Conservation (phyloP, 2,329 filamentous ascomycete species). For the Dendryphion nanum region DNA sequence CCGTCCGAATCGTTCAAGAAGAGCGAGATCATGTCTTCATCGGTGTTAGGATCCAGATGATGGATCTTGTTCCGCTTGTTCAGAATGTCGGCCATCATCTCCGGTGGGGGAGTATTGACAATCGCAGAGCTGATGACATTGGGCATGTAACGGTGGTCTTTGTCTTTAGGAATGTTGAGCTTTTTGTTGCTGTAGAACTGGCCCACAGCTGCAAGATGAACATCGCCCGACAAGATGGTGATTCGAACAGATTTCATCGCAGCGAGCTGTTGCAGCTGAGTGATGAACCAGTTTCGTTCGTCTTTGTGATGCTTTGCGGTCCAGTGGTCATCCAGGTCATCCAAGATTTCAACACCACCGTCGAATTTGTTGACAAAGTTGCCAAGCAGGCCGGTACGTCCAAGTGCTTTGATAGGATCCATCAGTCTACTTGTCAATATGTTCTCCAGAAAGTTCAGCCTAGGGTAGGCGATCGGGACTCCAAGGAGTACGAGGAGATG, state of each 20-base stretch:
- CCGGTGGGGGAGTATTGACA: slow-evolving; percentile 84
- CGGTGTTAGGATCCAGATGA: slow-evolving; percentile 68
- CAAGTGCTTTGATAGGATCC: slow-evolving; percentile 85
- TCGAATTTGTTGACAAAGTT: slow-evolving; percentile 84
- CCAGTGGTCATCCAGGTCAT: slow-evolving; percentile 96
- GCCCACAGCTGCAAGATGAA: slow-evolving; percentile 87
- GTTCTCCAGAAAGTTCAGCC: slow-evolving; percentile 60
- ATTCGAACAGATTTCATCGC: slow-evolving; percentile 89
- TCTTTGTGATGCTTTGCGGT: slow-evolving; percentile 92
- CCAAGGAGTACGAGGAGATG: slow-evolving; percentile 87
- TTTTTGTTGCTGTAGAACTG: slow-evolving; percentile 95
- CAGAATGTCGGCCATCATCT: slow-evolving; percentile 83
- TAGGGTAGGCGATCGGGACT: slow-evolving; percentile 56
- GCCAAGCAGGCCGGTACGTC: slow-evolving; percentile 76
- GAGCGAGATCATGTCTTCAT: slow-evolving; percentile 94
- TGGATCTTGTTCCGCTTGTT: slow-evolving; percentile 86
- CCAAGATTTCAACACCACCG: slow-evolving; percentile 85
- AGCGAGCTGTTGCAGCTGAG: slow-evolving; percentile 89
- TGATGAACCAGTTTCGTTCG: slow-evolving; percentile 81
- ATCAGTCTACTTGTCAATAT: slow-evolving; percentile 79
- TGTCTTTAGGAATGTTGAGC: slow-evolving; percentile 70
- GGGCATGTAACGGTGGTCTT: slow-evolving; percentile 94
- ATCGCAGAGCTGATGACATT: slow-evolving; percentile 95
- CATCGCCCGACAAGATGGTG: slow-evolving; percentile 90
- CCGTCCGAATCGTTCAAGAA: slow-evolving; percentile 88